These are phyloP conservation scores for Geopyxis carbonaria DNA, from an alignment of 495 filamentous ascomycete species.

Conservation along the genomic window DNA sequence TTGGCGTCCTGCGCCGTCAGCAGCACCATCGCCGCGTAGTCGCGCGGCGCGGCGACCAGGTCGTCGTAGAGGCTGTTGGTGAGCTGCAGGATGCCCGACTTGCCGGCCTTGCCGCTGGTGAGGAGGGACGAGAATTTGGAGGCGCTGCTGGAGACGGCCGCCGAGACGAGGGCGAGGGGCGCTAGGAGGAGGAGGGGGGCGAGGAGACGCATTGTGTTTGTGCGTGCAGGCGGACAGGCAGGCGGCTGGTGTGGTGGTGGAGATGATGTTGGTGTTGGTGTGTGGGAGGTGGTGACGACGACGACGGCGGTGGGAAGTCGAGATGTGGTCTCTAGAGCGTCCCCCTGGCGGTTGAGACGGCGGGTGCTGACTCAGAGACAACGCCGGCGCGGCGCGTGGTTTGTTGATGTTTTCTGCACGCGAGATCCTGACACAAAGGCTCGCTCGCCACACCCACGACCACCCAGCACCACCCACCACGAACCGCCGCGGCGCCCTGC, in stretches of 20 bases:
- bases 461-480: too few species aligned
- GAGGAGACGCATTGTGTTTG: constrained; percentile 15
- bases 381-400: too few species aligned
- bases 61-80: constrained; percentile 56
- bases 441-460: too few species aligned
- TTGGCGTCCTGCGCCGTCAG: constrained; percentile 74
- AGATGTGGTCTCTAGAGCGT: too few species aligned
- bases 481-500: too few species aligned
- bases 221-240: too few species aligned
- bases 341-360: too few species aligned
- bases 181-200: constrained; percentile 38
- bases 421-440: too few species aligned
- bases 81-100: constrained; percentile 51
- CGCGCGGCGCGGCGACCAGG: constrained; percentile 56
- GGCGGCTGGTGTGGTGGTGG: constrained; percentile 4
- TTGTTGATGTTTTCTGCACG: too few species aligned
- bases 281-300: too few species aligned
- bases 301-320: too few species aligned
- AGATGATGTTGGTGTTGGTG: background rate
- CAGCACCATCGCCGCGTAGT: constrained; percentile 68
- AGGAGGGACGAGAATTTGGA: constrained; percentile 51
- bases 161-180: constrained; percentile 33
- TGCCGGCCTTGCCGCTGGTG: constrained; percentile 41
- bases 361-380: too few species aligned
- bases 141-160: constrained; percentile 39